Evolutionary conservation across 75 land plant genomes (phyloP).

Genomic region (Cupressus sempervirens): DNA sequence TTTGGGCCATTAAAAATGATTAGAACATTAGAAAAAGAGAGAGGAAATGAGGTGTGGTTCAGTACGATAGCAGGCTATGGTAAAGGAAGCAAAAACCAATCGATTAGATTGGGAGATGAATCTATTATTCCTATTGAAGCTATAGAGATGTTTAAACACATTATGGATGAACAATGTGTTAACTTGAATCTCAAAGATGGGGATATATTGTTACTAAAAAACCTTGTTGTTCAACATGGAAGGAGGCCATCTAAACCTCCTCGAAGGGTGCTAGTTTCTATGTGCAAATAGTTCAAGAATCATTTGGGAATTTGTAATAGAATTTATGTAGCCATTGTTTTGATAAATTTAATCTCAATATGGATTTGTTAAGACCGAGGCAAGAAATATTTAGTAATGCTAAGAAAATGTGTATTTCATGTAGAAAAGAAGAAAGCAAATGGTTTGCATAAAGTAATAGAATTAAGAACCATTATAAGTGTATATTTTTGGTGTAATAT

Average conservation of each 20-base stretch:
- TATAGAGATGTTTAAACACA: not conserved
- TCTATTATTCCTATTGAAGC: conserved; percentile 10
- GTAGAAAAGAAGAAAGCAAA: too few species aligned
- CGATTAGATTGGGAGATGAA: conserved; percentile 18
- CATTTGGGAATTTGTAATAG: too few species aligned
- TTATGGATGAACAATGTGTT: conserved; percentile 19
- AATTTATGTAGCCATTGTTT: too few species aligned
- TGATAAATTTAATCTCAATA: too few species aligned
- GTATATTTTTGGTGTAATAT: too few species aligned
- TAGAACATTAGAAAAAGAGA: conserved; percentile 6
- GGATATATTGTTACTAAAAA: conserved; percentile 19
- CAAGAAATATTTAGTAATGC: too few species aligned
- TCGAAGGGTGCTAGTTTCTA: conserved; percentile 11
- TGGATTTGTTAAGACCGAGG: too few species aligned
- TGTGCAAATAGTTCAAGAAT: conserved; percentile 4
- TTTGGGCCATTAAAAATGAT: conserved; percentile 3
- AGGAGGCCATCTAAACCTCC: conserved; percentile 18
- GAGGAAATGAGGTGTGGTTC: conserved; percentile 12
- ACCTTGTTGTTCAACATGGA: conserved; percentile 20
- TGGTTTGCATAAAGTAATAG: too few species aligned
- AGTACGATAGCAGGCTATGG: not conserved
- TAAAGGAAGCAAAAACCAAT: not conserved
- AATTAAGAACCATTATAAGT: too few species aligned
- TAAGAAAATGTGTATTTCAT: too few species aligned
- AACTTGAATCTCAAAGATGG: conserved; percentile 20